Evolutionary conservation across 2,329 filamentous ascomycete species (phyloP).

Genomic region (Colletotrichum sp.): DNA sequence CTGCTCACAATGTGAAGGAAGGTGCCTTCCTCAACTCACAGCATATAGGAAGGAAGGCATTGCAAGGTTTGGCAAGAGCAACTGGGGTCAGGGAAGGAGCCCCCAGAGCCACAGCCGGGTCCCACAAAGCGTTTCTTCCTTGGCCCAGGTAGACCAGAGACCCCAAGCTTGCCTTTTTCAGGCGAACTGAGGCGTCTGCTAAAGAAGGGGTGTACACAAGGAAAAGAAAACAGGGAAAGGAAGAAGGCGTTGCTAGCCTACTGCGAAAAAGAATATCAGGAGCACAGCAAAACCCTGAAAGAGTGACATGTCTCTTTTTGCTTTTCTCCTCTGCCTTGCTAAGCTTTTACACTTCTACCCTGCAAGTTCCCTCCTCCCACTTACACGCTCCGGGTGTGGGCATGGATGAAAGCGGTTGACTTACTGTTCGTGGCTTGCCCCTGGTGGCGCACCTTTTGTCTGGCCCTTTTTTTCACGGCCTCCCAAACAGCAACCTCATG

Average conservation of each 20-base stretch:
- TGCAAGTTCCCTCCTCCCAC: conserved; percentile 8
- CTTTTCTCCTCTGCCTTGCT: background rate
- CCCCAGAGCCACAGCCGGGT: background rate
- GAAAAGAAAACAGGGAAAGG: background rate
- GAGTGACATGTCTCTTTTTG: background rate
- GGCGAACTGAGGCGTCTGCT: background rate
- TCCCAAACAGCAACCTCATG: background rate
- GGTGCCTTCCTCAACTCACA: background rate
- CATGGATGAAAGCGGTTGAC: conserved; percentile 2
- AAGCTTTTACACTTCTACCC: background rate
- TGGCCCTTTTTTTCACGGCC: background rate
- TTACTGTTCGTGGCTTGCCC: background rate
- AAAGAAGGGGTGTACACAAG: background rate
- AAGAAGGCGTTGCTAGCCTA: background rate
- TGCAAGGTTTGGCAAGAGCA: background rate
- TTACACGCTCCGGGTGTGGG: background rate
- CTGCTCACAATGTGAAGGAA: background rate
- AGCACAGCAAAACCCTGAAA: background rate
- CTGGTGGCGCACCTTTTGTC: background rate
- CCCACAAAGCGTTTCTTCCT: background rate
- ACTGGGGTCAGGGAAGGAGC: background rate
- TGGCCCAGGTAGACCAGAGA: background rate
- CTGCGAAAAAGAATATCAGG: background rate
- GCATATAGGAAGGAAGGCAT: background rate
- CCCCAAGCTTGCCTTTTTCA: background rate